Evolutionary conservation across 2,329 filamentous ascomycete genomes (phyloP).

Genomic region (Gnomoniopsis sp.): DNA sequence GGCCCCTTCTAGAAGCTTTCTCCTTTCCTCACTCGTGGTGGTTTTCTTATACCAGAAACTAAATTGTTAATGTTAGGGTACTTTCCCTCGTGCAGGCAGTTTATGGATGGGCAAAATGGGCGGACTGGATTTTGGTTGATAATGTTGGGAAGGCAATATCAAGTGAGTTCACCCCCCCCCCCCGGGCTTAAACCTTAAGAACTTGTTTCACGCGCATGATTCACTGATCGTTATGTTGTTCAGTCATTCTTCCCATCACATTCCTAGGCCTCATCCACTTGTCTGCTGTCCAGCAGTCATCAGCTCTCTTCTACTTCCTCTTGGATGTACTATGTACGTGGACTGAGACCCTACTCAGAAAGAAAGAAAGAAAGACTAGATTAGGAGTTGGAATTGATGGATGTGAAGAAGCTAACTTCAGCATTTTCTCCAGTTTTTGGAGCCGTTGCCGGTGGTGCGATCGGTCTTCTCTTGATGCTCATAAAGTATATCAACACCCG

Average conservation of each 20-base stretch:
- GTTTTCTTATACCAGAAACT: neutral
- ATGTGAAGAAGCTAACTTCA: neutral
- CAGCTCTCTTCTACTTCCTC: neutral
- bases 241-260: neutral
- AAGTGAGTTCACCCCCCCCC: neutral
- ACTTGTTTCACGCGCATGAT: neutral
- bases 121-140: neutral
- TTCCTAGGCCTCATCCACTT: conserved; percentile 1
- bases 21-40: neutral
- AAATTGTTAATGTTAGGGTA: neutral
- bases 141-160: neutral
- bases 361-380: too few species aligned
- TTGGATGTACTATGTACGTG: neutral
- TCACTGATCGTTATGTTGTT: neutral
- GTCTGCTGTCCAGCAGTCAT: neutral
- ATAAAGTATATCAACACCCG: conserved; percentile 14
- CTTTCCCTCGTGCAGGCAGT: conserved; percentile 1
- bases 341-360: too few species aligned
- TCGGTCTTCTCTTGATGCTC: conserved; percentile 9
- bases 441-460: conserved; percentile 1
- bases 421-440: neutral
- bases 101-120: neutral
- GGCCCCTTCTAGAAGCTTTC: too few species aligned
- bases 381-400: neutral
- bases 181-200: too few species aligned